Evolutionary conservation across 225 moss, liverwort and hornwort species (phyloP), one percentile per base, ranked within the genome.

Genomic region (Sphagnum contortum): DNA sequence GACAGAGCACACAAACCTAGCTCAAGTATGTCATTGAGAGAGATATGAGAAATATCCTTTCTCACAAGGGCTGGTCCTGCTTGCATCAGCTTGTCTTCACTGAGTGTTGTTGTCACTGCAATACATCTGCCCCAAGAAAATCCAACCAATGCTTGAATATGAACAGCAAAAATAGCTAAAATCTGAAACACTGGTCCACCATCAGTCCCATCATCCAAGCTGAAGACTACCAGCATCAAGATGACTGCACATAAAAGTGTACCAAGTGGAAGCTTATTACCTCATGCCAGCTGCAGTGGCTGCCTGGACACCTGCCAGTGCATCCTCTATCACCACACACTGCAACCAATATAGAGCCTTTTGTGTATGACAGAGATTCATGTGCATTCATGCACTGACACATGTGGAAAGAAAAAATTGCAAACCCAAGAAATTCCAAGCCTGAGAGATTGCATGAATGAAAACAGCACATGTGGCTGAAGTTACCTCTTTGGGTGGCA

Each of bases 281-380:
- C 96, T 89, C 96, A 98, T 98, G 71, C 92, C 88, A 73, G 96
- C 96, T 78, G 96, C 88, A 59, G 73, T 75, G 59, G 96, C 96
- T 57, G 96, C 96, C 77, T 87, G 87, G 9, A 98, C 81, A 47
- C 96, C 96, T 56, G 92, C 88, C 57, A 83, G 69, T 8, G 96
- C 92, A 78, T 98, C 96, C 77, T 98, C 96, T 51, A 98, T 82
- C 57, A 98, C 96, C 55, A 98, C 88, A 72, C 96, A 98, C 88
- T 93, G 76, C 50, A 82, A 48, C 49, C 45, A 29, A 29, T 29
- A 29, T 0, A 29, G 29, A 29, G 29, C 29, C 29, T 29, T 29
- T 29, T 29, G 29, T 29, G 0, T 29, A 29, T 29, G 29, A 29
- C 29, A 29, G 29, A 29, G 29, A 29, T 29, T 29, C 1, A 1